Percentiles rank a stretch among this genome's conserved stretches.
Evolutionary conservation across 768 basidiomycete genomes (phyloP).

Genomic region (Clathrus columnatus): DNA sequence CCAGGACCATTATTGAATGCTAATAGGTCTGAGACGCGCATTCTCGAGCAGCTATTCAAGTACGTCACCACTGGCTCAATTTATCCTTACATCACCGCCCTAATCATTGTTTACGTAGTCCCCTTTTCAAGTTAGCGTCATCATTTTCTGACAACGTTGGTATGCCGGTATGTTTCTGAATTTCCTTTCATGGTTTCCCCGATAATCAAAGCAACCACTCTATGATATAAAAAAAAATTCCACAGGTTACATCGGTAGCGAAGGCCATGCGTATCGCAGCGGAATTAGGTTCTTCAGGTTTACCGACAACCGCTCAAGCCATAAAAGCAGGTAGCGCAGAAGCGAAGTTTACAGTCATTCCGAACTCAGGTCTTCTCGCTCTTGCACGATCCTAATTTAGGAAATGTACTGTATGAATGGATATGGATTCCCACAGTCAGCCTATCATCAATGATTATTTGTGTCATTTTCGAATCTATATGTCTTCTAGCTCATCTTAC

Average conservation of each 20-base stretch:
- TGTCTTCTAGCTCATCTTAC: not conserved
- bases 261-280: not conserved
- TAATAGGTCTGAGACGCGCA: slow-evolving; percentile 31
- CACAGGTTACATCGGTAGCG: not conserved
- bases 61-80: slow-evolving; percentile 21
- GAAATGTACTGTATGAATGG: not conserved
- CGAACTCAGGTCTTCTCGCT: not conserved
- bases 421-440: not conserved
- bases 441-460: not conserved
- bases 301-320: not conserved
- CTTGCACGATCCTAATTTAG: not conserved
- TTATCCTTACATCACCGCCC: not conserved
- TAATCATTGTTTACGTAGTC: not conserved
- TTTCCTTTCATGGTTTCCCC: no score
- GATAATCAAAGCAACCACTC: no score
- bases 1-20: slow-evolving; percentile 47
- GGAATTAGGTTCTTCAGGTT: not conserved
- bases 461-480: not conserved
- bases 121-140: not conserved
- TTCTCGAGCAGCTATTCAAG: slow-evolving; percentile 35
- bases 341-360: not conserved
- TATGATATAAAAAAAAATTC: not conserved
- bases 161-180: not conserved
- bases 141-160: not conserved
- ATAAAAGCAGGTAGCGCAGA: not conserved